A percentile compares a stretch with the other conserved stretches of the same genome.
These are phyloP conservation scores for Euryodendron excelsum DNA, from an alignment of 148 eudicot genomes.

Conservation along the genomic window DNA sequence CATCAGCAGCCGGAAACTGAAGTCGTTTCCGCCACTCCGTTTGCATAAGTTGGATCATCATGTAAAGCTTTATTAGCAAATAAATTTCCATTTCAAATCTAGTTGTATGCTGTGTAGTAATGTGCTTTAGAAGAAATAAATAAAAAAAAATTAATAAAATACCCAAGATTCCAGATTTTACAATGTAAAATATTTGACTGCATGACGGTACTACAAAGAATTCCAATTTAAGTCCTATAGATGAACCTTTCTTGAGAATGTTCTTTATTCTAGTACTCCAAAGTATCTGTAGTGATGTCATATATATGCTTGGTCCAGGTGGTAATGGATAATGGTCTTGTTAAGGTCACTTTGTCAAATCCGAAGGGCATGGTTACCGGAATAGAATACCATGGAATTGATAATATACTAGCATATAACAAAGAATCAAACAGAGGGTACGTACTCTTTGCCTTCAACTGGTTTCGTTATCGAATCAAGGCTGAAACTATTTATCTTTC, in stretches of 20 bases:
- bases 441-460: neutral
- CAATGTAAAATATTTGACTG: too few species aligned
- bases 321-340: constrained; percentile 51
- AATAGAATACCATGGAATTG: constrained; percentile 40
- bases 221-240: too few species aligned
- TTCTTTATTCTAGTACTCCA: too few species aligned
- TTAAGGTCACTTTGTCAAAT: constrained; percentile 37
- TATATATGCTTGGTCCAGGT: too few species aligned
- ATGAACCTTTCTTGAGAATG: too few species aligned
- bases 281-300: too few species aligned
- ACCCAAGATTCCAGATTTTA: too few species aligned
- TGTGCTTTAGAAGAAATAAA: neutral
- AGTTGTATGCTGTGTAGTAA: neutral
- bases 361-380: constrained; percentile 44
- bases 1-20: neutral
- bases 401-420: constrained; percentile 31
- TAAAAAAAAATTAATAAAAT: too few species aligned
- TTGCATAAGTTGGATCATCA: constrained; percentile 3
- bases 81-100: neutral
- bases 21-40: constrained; percentile 15
- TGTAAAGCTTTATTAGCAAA: constrained; percentile 16
- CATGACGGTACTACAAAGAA: too few species aligned
- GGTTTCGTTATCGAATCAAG: too few species aligned
- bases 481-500: too few species aligned
- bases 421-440: constrained; percentile 48